Evolutionary conservation across 768 basidiomycete species (phyloP).

Genomic region (Chiua virens): DNA sequence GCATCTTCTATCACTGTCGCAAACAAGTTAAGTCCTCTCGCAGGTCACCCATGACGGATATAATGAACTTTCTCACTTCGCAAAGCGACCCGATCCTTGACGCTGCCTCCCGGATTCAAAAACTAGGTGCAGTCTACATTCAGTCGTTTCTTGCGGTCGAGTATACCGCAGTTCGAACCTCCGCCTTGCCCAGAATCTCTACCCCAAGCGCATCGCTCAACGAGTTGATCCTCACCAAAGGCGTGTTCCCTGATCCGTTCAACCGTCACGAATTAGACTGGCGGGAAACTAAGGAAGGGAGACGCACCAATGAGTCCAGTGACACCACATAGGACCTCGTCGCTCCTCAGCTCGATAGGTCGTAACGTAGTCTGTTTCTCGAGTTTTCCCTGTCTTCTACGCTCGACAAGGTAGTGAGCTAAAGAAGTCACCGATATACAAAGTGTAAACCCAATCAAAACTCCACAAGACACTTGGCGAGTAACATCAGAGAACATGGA

Average conservation of each 20-base stretch:
- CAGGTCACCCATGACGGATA: background rate
- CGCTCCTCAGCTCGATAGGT: conserved; percentile 71
- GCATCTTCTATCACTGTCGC: conserved; percentile 89
- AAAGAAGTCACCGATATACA: conserved; percentile 72
- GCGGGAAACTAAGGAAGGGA: too few relatives aligned
- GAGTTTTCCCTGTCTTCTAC: conserved; percentile 42
- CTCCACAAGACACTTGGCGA: conserved; percentile 45
- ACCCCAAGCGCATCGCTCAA: conserved; percentile 89
- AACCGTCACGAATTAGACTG: background rate
- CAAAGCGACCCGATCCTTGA: conserved; percentile 96
- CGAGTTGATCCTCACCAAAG: conserved; percentile 87
- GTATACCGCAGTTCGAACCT: conserved; percentile 48
- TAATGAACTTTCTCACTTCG: conserved; percentile 57
- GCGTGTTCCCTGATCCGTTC: conserved; percentile 76
- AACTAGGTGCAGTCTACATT: conserved; percentile 75
- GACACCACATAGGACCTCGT: conserved; percentile 80
- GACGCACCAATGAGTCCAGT: conserved; percentile 79
- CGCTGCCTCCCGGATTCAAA: conserved; percentile 95
- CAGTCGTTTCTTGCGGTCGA: background rate
- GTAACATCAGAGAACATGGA: conserved; percentile 24
- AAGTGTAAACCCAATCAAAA: conserved; percentile 75
- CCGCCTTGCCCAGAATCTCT: conserved; percentile 94
- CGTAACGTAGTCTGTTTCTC: conserved; percentile 38
- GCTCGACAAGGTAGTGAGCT: conserved; percentile 50
- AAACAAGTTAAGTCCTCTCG: background rate